Evolutionary conservation across 1,139 yeast species (phyloP).

Genomic region (Magnusiomyces sp.): DNA sequence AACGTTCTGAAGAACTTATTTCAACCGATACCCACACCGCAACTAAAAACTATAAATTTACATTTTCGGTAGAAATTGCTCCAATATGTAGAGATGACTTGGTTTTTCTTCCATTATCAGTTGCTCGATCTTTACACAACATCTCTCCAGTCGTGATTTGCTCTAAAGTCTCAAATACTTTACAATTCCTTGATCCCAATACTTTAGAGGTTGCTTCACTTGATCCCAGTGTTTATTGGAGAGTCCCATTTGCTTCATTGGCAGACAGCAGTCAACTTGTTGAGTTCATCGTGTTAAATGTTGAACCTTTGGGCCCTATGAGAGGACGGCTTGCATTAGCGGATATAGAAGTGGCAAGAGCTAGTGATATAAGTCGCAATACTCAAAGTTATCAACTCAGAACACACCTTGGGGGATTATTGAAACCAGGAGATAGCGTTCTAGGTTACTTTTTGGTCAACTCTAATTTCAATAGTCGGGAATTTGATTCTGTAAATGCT

Average conservation of each 20-base stretch:
- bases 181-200: slow-evolving; percentile 80
- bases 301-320: slow-evolving; percentile 83
- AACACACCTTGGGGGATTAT: slow-evolving; percentile 84
- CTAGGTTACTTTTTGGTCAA: slow-evolving; percentile 81
- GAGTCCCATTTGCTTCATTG: slow-evolving; percentile 72
- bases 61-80: slow-evolving; percentile 87
- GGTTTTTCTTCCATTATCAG: slow-evolving; percentile 74
- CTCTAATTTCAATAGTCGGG: slow-evolving; percentile 76
- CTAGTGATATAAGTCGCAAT: slow-evolving; percentile 74
- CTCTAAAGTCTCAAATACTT: slow-evolving; percentile 66
- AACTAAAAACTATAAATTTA: slow-evolving; percentile 76
- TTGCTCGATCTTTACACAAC: slow-evolving; percentile 81
- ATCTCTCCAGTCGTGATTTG: slow-evolving; percentile 79
- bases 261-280: slow-evolving; percentile 68
- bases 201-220: slow-evolving; percentile 78
- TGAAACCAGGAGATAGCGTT: slow-evolving; percentile 94
- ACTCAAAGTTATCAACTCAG: slow-evolving; percentile 73
- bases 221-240: slow-evolving; percentile 72
- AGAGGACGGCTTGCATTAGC: slow-evolving; percentile 80
- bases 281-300: slow-evolving; percentile 89
- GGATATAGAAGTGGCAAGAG: slow-evolving; percentile 81
- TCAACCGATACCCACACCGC: slow-evolving; percentile 92
- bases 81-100: slow-evolving; percentile 98
- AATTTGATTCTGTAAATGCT: slow-evolving; percentile 64
- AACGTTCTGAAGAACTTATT: slow-evolving; percentile 84